Base-by-base conservation (phyloP, 2,329 filamentous ascomycete genomes). In the Scedosporium apiospermum region DNA sequence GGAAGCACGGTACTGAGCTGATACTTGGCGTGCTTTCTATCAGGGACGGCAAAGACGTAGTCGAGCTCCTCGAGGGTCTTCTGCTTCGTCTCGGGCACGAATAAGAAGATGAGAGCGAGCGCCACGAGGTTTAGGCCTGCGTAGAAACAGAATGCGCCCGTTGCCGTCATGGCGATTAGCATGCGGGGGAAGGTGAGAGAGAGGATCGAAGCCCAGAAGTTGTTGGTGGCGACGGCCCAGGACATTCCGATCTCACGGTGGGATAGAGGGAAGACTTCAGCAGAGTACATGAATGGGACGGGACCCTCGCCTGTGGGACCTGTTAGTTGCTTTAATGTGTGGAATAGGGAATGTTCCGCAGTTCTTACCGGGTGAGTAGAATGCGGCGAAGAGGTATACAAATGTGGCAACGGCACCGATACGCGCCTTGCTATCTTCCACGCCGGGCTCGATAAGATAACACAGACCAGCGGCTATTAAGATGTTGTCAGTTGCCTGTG, bases 211-310 rank as follows among this genome's bases (percentile, higher is more conserved):
- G 76, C 80, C 74, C 80, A 83, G 73, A 81, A 82, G 65, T 82
- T 77, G 67, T 82, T 84, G 1, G 83, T 86, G 2, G 84, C 82
- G 1, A 87, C 84, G 4, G 83, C 83, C 73, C 81, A 86, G 0
- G 77, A 78, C 85, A 88, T 88, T 42, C 85, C 85, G 4, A 86
- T 78, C 70, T 87, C 85, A 65, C 85, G 76, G 70, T 87, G 84
- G 1, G 82, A 84, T 0, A 88, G 78, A 0, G 85, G 85, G 71
- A 86, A 88, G 12, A 86, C 83, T 68, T 88, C 85, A 3, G 85
- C 83, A 0, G 77, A 80, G 75, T 87, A 87, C 18, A 81, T 80
- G 70, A 85, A 87, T 0, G 84, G 84, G 0, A 87, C 84, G 0
- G 83, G 79, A 0, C 85, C 85, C 73, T 87, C 84, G 21, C 71